Base-by-base conservation (phyloP, 768 basidiomycete species). In the Collybiopsis confluens region DNA sequence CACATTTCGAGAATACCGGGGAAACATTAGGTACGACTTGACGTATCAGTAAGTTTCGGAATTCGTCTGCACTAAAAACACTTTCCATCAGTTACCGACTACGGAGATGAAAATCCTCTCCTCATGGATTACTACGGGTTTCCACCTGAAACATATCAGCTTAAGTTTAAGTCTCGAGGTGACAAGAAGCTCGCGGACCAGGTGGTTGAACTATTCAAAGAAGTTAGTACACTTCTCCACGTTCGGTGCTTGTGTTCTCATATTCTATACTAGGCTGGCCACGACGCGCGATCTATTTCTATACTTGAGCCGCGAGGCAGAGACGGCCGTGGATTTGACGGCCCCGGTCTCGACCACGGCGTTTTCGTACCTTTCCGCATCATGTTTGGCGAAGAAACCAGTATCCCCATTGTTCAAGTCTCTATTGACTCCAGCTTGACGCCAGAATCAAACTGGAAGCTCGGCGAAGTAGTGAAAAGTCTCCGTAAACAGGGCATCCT, bases 111-210 rank as follows among this genome's bases (percentile, higher is more conserved):
- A 59, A 90, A 90, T 59, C 88, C 89, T 2, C 69, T 91, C 16
- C 64, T 89, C 37, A 81, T 81, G 74, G 89, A 90, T 61, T 90
- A 88, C 63, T 89, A 78, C 62, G 83, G 83, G 3, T 92, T 92
- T 62, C 72, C 73, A 27, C 70, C 71, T 7, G 70, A 76, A 46
- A 56, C 85, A 9, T 90, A 90, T 62, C 43, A 80, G 55, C 63
- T 87, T 50, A 80, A 81, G 61, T 91, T 90, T 70, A 77, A 80
- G 54, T 88, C 86, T 4, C 72, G 71, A 35, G 88, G 90, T 1
- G 83, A 88, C 62, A 63, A 73, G 2, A 68, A 64, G 2, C 70
- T 90, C 24, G 70, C 88, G 1, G 67, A 78, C 42, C 78, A 79
- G 21, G 73, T 90, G 3, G 83, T 89, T 1, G 72, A 84, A 28